Evolutionary conservation across 805 yeast species (phyloP).

Genomic region (Wickerhamiella parazyma): DNA sequence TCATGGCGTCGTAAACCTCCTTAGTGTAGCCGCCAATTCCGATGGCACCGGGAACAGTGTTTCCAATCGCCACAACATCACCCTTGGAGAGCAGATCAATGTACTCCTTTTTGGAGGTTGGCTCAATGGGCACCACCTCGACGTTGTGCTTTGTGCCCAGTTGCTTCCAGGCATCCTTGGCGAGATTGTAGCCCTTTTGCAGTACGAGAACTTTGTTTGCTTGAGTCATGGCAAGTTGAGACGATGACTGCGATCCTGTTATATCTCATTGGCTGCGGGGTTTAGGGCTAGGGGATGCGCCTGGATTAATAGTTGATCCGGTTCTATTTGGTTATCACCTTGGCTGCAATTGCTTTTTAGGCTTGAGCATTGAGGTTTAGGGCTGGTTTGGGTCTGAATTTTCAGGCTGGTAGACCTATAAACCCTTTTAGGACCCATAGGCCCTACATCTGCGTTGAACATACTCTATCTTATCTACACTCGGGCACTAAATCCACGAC

Average conservation of each 20-base stretch:
- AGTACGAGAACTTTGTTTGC: slow-evolving; percentile 44
- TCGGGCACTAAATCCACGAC: slow-evolving; percentile 77
- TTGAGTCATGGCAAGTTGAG: slow-evolving; percentile 2
- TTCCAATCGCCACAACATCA: slow-evolving; percentile 30
- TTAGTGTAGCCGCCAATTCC: slow-evolving; percentile 33
- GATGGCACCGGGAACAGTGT: slow-evolving; percentile 33
- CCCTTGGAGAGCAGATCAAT: slow-evolving; percentile 27
- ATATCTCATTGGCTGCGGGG: no score
- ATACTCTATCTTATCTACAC: no score
- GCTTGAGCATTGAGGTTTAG: no score
- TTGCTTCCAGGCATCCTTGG: slow-evolving; percentile 53
- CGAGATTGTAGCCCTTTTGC: slow-evolving; percentile 42
- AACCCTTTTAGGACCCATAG: no score
- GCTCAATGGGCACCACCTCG: slow-evolving; percentile 34
- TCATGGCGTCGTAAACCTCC: slow-evolving; percentile 30
- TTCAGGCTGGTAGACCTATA: no score
- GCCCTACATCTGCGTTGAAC: no score
- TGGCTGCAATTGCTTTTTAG: no score
- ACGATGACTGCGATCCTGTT: no score
- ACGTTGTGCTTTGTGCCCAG: slow-evolving; percentile 31
- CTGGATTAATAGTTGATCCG: not conserved
- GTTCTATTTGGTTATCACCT: no score
- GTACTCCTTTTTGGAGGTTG: slow-evolving; percentile 31
- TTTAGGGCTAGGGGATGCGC: not conserved
- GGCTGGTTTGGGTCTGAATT: no score